Conservation (phyloP, 768 basidiomycete species). For the Strobilomyces dryophilus region DNA sequence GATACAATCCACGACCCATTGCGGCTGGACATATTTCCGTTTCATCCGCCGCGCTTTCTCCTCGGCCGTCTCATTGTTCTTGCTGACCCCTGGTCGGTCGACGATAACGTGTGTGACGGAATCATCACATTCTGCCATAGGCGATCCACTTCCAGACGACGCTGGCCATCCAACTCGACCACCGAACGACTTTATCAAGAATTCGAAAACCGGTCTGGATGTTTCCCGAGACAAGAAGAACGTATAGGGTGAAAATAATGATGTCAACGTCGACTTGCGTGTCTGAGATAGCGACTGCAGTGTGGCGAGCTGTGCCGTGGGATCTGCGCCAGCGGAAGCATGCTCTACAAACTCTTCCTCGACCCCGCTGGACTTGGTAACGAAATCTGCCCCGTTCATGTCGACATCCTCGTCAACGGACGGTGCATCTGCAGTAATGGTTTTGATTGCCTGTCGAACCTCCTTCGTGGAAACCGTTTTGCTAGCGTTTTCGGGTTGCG, state of each 20-base stretch:
- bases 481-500: constrained; percentile 9
- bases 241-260: constrained; percentile 78
- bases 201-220: constrained; percentile 89
- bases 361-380: constrained; percentile 29
- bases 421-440: constrained; percentile 30
- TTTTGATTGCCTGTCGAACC: constrained; percentile 47
- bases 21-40: constrained; percentile 91
- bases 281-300: constrained; percentile 60
- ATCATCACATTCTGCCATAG: constrained; percentile 70
- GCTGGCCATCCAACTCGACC: constrained; percentile 88
- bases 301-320: constrained; percentile 55
- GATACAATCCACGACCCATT: constrained; percentile 96
- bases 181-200: constrained; percentile 87
- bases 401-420: constrained; percentile 35
- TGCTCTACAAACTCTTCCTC: constrained; percentile 70
- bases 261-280: constrained; percentile 52
- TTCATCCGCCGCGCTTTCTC: constrained; percentile 59
- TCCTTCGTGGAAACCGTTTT: constrained; percentile 53
- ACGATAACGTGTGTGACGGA: constrained; percentile 94
- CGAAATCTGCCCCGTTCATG: constrained; percentile 32
- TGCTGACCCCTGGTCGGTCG: constrained; percentile 70
- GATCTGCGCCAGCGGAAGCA: constrained; percentile 48
- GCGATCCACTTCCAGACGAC: constrained; percentile 78
- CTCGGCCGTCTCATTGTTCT: constrained; percentile 46
- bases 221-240: constrained; percentile 95